These are phyloP conservation scores for Cytospora mali DNA, from an alignment of 2,329 filamentous ascomycete species.

Conservation along the genomic window DNA sequence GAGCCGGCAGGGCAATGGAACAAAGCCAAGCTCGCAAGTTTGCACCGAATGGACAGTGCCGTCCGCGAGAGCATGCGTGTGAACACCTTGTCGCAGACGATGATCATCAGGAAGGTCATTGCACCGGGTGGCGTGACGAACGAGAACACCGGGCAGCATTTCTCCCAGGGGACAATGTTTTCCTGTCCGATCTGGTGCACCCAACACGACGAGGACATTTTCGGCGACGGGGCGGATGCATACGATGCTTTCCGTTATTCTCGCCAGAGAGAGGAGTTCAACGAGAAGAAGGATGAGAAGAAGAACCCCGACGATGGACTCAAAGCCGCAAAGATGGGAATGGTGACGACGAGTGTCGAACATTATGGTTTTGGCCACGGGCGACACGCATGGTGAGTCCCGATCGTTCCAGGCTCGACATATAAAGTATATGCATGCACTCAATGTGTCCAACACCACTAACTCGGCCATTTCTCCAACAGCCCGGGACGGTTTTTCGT, in stretches of 20 bases:
- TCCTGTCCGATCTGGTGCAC: constrained; percentile 49
- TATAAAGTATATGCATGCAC: not conserved
- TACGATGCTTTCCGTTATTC: constrained; percentile 57
- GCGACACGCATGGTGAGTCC: constrained; percentile 51
- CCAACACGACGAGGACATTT: constrained; percentile 51
- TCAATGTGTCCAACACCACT: not conserved
- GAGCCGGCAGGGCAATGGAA: constrained; percentile 47
- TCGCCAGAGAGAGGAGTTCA: constrained; percentile 43
- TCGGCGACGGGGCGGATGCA: constrained; percentile 40
- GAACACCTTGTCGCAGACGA: constrained; percentile 49
- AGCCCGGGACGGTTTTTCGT: constrained; percentile 60
- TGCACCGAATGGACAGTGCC: constrained; percentile 53
- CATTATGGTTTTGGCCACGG: constrained; percentile 61
- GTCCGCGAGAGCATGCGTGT: constrained; percentile 56
- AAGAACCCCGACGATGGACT: constrained; percentile 38
- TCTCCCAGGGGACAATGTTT: constrained; percentile 8
- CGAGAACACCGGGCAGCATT: constrained; percentile 31
- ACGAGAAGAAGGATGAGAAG: constrained; percentile 34
- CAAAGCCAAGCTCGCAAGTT: constrained; percentile 45
- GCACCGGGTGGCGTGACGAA: constrained; percentile 41
- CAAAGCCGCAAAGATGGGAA: constrained; percentile 46
- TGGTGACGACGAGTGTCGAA: constrained; percentile 55
- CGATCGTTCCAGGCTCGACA: constrained; percentile 30
- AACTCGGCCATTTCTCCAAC: not conserved
- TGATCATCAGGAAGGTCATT: constrained; percentile 51